Conservation (phyloP, 2,329 filamentous ascomycete genomes). For the Tolypocladium nubicola region DNA sequence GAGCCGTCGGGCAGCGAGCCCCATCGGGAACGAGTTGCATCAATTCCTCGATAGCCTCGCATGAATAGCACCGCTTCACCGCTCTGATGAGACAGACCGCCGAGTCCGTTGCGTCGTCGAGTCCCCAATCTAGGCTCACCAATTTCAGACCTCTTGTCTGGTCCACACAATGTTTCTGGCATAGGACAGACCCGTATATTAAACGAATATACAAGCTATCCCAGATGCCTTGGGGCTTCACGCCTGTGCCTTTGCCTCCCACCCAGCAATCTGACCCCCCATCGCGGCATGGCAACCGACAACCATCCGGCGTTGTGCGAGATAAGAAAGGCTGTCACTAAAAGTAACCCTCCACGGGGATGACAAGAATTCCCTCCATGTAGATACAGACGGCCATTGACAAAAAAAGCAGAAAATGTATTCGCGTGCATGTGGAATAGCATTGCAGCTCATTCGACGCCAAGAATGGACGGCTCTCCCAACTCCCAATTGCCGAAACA, state of each 20-base stretch:
- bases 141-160: neutral
- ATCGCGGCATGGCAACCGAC: neutral
- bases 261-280: neutral
- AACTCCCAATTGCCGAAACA: conserved; percentile 4
- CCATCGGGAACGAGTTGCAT: neutral
- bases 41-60: neutral
- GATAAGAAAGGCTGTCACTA: neutral
- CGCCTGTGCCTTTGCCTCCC: neutral
- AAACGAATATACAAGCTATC: neutral
- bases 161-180: neutral
- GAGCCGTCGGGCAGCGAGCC: neutral
- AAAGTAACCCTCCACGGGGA: neutral
- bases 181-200: neutral
- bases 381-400: neutral
- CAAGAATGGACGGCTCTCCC: conserved; percentile 2
- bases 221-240: neutral
- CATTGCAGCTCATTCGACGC: conserved; percentile 1
- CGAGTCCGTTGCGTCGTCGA: neutral
- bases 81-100: neutral
- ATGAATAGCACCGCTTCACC: neutral
- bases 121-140: neutral
- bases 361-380: neutral
- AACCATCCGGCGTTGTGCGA: neutral
- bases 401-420: neutral
- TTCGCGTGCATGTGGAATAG: neutral